Conservation (phyloP, 129 eudicot species). For the Tagetes erecta region DNA sequence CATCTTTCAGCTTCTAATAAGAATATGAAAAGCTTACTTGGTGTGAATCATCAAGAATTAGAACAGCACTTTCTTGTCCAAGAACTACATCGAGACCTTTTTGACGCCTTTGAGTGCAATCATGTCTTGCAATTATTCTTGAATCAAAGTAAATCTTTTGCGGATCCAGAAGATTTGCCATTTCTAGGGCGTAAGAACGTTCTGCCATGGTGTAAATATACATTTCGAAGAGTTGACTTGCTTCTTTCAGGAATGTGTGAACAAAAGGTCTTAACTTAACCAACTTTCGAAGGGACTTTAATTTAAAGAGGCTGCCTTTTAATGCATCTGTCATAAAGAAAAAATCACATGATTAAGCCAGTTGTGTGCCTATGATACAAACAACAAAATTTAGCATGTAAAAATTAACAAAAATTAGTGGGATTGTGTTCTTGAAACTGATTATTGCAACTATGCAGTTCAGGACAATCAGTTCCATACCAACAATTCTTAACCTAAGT, state of each 20-base stretch:
- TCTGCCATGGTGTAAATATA: slow-evolving; percentile 89
- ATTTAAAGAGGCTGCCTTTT: slow-evolving; percentile 51
- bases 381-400: not conserved
- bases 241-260: slow-evolving; percentile 67
- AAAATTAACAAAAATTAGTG: not conserved
- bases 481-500: not conserved
- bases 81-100: slow-evolving; percentile 88
- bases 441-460: not conserved
- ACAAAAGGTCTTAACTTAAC: slow-evolving; percentile 81
- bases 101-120: slow-evolving; percentile 58
- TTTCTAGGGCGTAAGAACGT: slow-evolving; percentile 62
- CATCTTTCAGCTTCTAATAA: not conserved
- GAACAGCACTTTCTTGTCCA: slow-evolving; percentile 67
- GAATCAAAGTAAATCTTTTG: slow-evolving; percentile 55
- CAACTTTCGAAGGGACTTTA: slow-evolving; percentile 56
- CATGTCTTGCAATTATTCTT: slow-evolving; percentile 62
- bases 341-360: slow-evolving; percentile 1
- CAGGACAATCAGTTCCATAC: not conserved
- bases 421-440: not conserved
- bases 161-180: slow-evolving; percentile 78
- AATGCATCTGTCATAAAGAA: slow-evolving; percentile 42
- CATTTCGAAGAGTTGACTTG: slow-evolving; percentile 73
- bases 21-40: slow-evolving; percentile 38
- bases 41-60: slow-evolving; percentile 88
- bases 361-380: not conserved